Conservation (phyloP, 2,329 filamentous ascomycete genomes). For the Ceratocystiopsis sp. region DNA sequence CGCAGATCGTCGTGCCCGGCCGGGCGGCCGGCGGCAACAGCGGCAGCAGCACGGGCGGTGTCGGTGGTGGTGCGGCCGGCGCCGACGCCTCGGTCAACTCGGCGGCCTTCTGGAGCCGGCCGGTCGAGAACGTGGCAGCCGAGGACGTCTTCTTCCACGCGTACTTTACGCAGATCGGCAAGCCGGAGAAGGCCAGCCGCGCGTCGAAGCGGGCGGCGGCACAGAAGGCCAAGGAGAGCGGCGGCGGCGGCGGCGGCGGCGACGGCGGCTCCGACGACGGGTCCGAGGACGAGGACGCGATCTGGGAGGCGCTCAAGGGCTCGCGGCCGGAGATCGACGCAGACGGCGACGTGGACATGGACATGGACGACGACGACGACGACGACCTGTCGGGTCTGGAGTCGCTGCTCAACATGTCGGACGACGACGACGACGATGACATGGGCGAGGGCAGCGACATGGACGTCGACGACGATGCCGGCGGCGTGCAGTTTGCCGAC, state of each 20-base stretch:
- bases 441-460: constrained; percentile 17
- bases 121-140: constrained; percentile 67
- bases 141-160: constrained; percentile 98
- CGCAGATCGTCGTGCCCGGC: constrained; percentile 38
- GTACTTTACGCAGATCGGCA: constrained; percentile 70
- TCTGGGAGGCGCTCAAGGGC: constrained; percentile 19
- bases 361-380: constrained; percentile 26
- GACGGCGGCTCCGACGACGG: constrained; percentile 38
- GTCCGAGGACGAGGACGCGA: constrained; percentile 23
- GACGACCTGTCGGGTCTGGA: constrained; percentile 12
- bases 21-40: constrained; percentile 20
- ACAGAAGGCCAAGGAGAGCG: constrained; percentile 26
- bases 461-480: constrained; percentile 21
- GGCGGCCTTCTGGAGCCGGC: constrained; percentile 81
- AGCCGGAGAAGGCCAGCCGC: constrained; percentile 36
- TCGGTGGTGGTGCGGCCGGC: constrained; percentile 21
- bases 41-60: constrained; percentile 3
- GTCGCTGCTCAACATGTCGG: constrained; percentile 15
- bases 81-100: constrained; percentile 48
- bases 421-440: constrained; percentile 22
- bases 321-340: constrained; percentile 23
- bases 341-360: constrained; percentile 32
- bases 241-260: constrained; percentile 40
- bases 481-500: constrained; percentile 19
- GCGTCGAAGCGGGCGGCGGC: constrained; percentile 26